A percentile compares a stretch with the other conserved stretches of the same genome.
These are phyloP conservation scores for Nemania diffusa DNA, from an alignment of 2,329 filamentous ascomycete genomes.

Conservation along the genomic window DNA sequence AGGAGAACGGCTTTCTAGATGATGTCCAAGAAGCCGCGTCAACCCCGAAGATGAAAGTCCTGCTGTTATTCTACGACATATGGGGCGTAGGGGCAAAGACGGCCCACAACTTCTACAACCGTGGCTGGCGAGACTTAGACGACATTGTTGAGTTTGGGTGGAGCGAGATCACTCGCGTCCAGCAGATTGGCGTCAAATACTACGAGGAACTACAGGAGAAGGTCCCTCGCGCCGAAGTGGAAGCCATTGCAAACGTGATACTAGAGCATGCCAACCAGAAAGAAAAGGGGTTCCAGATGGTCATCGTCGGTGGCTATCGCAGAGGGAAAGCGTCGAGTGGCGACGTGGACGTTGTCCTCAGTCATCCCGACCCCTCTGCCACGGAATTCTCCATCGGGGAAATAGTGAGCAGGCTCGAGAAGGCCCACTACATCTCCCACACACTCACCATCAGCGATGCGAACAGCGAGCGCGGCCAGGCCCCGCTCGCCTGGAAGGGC, in stretches of 20 bases:
- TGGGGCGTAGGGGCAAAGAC: conserved; percentile 91
- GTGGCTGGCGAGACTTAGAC: conserved; percentile 84
- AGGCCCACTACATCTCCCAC: conserved; percentile 79
- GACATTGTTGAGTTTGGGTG: conserved; percentile 88
- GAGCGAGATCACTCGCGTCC: conserved; percentile 77
- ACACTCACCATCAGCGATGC: conserved; percentile 76
- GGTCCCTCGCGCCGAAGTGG: conserved; percentile 79
- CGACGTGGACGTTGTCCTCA: conserved; percentile 88
- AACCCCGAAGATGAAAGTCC: conserved; percentile 70
- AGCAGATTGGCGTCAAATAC: conserved; percentile 94
- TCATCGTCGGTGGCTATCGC: conserved; percentile 82
- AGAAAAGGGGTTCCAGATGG: conserved; percentile 64
- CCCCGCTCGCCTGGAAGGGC: conserved; percentile 64
- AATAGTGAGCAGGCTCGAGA: conserved; percentile 78
- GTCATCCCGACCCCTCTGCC: conserved; percentile 75
- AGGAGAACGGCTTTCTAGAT: conserved; percentile 65
- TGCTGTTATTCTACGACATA: conserved; percentile 82
- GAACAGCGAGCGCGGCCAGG: conserved; percentile 78
- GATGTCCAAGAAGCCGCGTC: conserved; percentile 72
- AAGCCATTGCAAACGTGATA: conserved; percentile 72
- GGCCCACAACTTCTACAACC: conserved; percentile 82
- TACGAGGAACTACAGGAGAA: conserved; percentile 83
- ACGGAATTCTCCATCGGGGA: conserved; percentile 77
- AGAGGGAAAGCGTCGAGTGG: conserved; percentile 78
- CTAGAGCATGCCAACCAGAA: conserved; percentile 73